Conservation (phyloP, 257 asterid genomes). For the Nicotiana otophora region DNA sequence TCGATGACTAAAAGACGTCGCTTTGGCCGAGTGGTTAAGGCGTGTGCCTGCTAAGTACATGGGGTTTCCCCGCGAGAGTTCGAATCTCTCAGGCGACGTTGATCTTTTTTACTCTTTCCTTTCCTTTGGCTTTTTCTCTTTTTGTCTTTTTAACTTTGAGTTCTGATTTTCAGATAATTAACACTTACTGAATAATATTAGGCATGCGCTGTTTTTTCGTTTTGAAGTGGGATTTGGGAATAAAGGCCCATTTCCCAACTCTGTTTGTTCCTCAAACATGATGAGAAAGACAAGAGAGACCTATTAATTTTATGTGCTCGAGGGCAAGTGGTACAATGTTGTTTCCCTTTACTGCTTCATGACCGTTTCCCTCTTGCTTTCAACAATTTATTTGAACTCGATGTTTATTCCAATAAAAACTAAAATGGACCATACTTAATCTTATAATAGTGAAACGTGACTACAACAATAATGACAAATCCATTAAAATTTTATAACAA, state of each 20-base stretch:
- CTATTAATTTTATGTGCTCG: background rate
- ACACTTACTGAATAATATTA: background rate
- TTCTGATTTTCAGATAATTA: too few relatives aligned
- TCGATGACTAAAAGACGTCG: conserved; percentile 10
- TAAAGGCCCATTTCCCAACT: background rate
- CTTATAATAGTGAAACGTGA: too few relatives aligned
- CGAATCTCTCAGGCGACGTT: conserved; percentile 92
- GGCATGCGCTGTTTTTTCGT: background rate
- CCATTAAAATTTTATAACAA: too few relatives aligned
- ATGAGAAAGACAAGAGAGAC: background rate
- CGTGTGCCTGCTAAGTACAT: conserved; percentile 58
- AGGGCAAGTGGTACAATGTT: background rate
- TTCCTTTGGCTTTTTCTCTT: too few relatives aligned
- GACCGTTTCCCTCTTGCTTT: too few relatives aligned
- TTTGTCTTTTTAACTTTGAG: too few relatives aligned
- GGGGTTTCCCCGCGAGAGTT: conserved; percentile 99
- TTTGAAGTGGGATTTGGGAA: too few relatives aligned
- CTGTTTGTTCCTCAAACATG: background rate
- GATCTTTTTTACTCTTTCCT: background rate
- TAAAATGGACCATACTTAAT: too few relatives aligned
- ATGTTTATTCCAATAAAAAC: too few relatives aligned
- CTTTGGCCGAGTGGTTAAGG: conserved; percentile 85
- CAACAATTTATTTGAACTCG: too few relatives aligned
- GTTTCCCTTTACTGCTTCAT: background rate
- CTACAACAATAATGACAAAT: too few relatives aligned